These are phyloP conservation scores for Pleurotus eryngii DNA, from an alignment of 768 basidiomycete genomes.

Conservation along the genomic window DNA sequence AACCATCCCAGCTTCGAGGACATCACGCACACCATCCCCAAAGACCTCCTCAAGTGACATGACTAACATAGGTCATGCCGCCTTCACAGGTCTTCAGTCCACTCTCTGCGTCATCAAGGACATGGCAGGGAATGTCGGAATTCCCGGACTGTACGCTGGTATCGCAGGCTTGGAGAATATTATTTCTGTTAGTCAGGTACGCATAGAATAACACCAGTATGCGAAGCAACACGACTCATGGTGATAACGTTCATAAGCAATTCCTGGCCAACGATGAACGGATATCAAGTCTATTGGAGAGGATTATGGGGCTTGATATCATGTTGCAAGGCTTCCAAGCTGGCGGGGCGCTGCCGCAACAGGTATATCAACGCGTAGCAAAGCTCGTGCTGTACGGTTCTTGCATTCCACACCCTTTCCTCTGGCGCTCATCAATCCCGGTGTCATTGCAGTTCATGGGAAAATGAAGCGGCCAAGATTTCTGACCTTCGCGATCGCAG, in stretches of 20 bases:
- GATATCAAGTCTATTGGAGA: not conserved
- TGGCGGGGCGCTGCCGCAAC: not conserved
- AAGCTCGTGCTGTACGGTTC: not conserved
- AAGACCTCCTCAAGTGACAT: not conserved
- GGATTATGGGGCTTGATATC: not conserved
- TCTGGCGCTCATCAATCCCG: not conserved
- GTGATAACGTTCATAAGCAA: not conserved
- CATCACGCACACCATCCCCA: too few relatives aligned
- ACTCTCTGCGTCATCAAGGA: not conserved
- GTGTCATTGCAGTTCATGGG: not conserved
- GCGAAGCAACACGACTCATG: too few relatives aligned
- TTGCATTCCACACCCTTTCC: not conserved
- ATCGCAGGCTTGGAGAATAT: not conserved
- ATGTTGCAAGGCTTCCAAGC: not conserved
- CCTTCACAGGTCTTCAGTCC: not conserved
- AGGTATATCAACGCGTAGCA: not conserved
- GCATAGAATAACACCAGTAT: not conserved
- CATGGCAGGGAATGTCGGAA: not conserved
- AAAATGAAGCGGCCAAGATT: constrained; percentile 2
- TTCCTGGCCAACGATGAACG: constrained; percentile 1
- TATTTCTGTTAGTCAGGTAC: not conserved
- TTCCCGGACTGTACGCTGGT: not conserved
- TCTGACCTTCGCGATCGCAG: not conserved
- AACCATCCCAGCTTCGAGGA: too few relatives aligned
- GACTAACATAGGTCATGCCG: not conserved